Conservation (phyloP, 1,284 basidiomycete genomes). For the Microbotryomycetes sp. region DNA sequence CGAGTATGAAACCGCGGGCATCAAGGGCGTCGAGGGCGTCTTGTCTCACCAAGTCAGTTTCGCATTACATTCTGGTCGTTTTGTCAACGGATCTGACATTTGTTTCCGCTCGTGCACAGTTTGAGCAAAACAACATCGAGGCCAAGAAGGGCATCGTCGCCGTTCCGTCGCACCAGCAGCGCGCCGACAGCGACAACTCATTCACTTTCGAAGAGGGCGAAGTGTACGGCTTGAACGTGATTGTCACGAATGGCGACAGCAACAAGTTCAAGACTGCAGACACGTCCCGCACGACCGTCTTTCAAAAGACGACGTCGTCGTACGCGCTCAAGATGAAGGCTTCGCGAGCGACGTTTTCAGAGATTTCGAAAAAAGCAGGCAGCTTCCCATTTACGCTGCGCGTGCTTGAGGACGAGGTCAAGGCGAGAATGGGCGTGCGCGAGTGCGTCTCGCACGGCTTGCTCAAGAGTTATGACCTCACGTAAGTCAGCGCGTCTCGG, state of each 20-base stretch:
- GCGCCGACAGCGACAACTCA: conserved; percentile 67
- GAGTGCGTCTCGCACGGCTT: conserved; percentile 91
- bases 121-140: conserved; percentile 87
- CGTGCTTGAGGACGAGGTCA: conserved; percentile 87
- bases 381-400: conserved; percentile 97
- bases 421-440: conserved; percentile 86
- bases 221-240: conserved; percentile 91
- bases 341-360: conserved; percentile 85
- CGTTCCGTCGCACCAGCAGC: conserved; percentile 76
- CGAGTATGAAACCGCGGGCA: conserved; percentile 52
- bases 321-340: conserved; percentile 98
- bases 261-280: conserved; percentile 29
- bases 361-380: conserved; percentile 96
- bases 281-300: conserved; percentile 75
- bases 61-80: background rate
- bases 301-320: conserved; percentile 68
- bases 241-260: conserved; percentile 76
- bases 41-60: conserved; percentile 32
- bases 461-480: conserved; percentile 79
- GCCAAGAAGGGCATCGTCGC: conserved; percentile 93
- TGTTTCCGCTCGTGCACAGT: conserved; percentile 55
- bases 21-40: conserved; percentile 80
- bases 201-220: conserved; percentile 85
- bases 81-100: background rate
- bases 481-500: conserved; percentile 17